Percentiles rank a stretch among this genome's conserved stretches.
These are phyloP conservation scores for Wickerhamiella lipophila DNA, from an alignment of 805 yeast species.

Conservation along the genomic window DNA sequence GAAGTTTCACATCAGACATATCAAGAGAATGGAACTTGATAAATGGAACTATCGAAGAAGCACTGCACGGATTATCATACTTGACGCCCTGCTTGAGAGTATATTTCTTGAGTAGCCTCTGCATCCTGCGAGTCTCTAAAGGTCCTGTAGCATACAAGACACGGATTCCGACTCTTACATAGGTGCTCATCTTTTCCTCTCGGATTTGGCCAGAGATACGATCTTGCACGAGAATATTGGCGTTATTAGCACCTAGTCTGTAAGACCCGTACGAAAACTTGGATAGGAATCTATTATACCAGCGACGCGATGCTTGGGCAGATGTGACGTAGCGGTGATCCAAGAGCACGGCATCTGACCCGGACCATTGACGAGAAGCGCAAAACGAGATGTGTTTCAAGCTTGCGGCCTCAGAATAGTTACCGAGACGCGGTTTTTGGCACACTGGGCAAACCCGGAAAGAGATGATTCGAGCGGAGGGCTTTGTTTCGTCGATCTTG, in stretches of 20 bases:
- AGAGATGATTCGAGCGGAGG: slow-evolving; percentile 37
- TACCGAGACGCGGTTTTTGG: slow-evolving; percentile 42
- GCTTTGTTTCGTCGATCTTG: slow-evolving; percentile 11
- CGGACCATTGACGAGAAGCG: slow-evolving; percentile 62
- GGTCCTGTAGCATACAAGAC: slow-evolving; percentile 73
- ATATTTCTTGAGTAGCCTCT: slow-evolving; percentile 52
- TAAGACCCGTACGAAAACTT: slow-evolving; percentile 83
- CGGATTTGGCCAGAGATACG: slow-evolving; percentile 75
- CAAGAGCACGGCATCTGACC: slow-evolving; percentile 44
- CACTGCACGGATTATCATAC: slow-evolving; percentile 62
- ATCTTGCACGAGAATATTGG: slow-evolving; percentile 89
- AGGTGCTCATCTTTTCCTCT: slow-evolving; percentile 86
- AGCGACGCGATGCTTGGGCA: slow-evolving; percentile 68
- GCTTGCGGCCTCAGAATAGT: slow-evolving; percentile 33
- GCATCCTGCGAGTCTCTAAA: slow-evolving; percentile 67
- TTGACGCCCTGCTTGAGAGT: slow-evolving; percentile 74
- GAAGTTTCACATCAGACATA: slow-evolving; percentile 50
- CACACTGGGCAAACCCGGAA: slow-evolving; percentile 75
- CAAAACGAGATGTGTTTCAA: slow-evolving; percentile 85
- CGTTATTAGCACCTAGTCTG: slow-evolving; percentile 76
- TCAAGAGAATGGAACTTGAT: slow-evolving; percentile 73
- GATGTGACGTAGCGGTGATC: slow-evolving; percentile 65
- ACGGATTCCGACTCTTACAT: slow-evolving; percentile 78
- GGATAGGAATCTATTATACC: slow-evolving; percentile 75
- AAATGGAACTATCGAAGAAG: slow-evolving; percentile 57